These are phyloP conservation scores for Melampsora americana DNA, from an alignment of 1,284 basidiomycete genomes.

Conservation along the genomic window DNA sequence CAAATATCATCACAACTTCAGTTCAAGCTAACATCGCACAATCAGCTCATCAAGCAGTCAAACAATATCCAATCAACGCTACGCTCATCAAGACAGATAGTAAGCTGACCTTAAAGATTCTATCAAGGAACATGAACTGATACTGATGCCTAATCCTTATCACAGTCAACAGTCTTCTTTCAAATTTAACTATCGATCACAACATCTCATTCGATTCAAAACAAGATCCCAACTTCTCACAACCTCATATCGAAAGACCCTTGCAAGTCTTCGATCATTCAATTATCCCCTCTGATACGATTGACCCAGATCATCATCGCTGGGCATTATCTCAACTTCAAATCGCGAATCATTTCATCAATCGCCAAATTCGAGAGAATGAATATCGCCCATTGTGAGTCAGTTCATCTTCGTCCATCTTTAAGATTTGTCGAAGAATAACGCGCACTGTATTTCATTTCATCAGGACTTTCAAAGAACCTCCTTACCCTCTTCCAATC, in stretches of 20 bases:
- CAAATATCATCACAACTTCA: constrained; percentile 2
- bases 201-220: neutral
- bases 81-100: constrained; percentile 21
- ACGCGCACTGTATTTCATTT: neutral
- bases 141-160: neutral
- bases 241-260: no score
- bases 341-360: neutral
- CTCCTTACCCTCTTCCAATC: constrained; percentile 18
- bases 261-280: no score
- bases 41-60: constrained; percentile 4
- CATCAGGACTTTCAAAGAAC: constrained; percentile 24
- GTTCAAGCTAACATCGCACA: constrained; percentile 33
- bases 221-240: neutral
- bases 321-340: neutral
- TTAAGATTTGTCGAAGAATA: neutral
- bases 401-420: neutral
- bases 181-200: neutral
- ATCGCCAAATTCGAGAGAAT: neutral
- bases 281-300: no score
- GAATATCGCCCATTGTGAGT: neutral
- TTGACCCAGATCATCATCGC: neutral
- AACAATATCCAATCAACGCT: constrained; percentile 19
- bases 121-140: neutral
- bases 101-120: neutral
- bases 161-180: neutral